Base-by-base conservation (phyloP, 495 filamentous ascomycete species). In the Tuber melanosporum region DNA sequence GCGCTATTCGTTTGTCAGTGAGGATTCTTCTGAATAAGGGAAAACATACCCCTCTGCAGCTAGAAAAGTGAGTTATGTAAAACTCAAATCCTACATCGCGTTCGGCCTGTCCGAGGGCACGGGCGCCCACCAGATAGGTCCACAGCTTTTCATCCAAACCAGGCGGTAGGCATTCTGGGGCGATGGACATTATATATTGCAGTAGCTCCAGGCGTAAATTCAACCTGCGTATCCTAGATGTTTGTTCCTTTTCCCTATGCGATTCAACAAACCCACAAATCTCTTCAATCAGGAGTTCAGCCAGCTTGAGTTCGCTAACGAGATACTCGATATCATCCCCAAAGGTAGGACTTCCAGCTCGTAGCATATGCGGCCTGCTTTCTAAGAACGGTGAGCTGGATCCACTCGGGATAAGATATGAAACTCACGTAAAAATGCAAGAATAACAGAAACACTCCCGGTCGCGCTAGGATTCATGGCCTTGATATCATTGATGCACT, bases 391-490 rank as follows among this genome's bases (percentile, higher is more conserved):
- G 44, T 73, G 36, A 47, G 62, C 75, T 75, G 74, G 73, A 36
- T 66, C 71, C 41, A 71, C 8, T 42, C 32, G 45, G 57, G n/a
- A 36, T 49, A 49, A 84, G 84, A 42, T 82, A 84, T n/a, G 84
- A 86, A 72, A 87, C 86, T 39, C 84, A 41, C 88, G 86, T 5
- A 91, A 80, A 32, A 94, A 84, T 32, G 89, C 87, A 76, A 86
- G 87, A 45, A 97, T 84, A 9, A 90, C 90, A 78, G 91, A 92
- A 20, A 94, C 89, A 80, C 92, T 95, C 3, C 93, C 93, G 5
- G 88, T 87, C 12, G 88, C 87, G 43, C 86, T 89, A 45, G 86
- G 76, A 41, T 87, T 90, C 83, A 84, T 87, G 62, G 86, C 84
- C 19, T 87, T 85, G 72, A 92, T 89, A 79, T 92, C 89, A 52